These are phyloP conservation scores for Ogataea hybrid DNA, from an alignment of 1,139 yeast species.

Conservation along the genomic window DNA sequence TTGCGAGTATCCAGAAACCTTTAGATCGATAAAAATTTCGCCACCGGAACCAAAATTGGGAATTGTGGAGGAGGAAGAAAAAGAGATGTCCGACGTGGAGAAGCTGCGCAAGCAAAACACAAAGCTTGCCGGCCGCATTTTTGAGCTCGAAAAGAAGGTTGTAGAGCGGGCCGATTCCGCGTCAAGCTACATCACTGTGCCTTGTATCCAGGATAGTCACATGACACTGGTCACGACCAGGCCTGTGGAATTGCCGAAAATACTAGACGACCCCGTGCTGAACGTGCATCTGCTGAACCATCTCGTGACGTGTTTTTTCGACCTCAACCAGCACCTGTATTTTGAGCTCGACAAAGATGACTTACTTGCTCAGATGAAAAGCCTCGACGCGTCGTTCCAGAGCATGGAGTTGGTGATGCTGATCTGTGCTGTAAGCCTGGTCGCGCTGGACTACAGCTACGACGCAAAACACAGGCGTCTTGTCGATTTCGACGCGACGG, in stretches of 20 bases:
- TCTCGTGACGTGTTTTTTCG: slow-evolving; percentile 8
- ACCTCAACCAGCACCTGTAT: background rate
- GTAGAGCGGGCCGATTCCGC: background rate
- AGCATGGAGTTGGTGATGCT: slow-evolving; percentile 19
- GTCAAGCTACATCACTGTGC: slow-evolving; percentile 4
- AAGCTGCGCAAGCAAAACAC: slow-evolving; percentile 2
- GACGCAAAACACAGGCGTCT: slow-evolving; percentile 1
- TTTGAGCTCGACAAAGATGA: slow-evolving; percentile 8
- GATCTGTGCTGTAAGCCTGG: slow-evolving; percentile 11
- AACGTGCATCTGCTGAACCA: slow-evolving; percentile 7
- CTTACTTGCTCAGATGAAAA: slow-evolving; percentile 1
- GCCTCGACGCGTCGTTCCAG: slow-evolving; percentile 5
- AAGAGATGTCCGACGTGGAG: slow-evolving; percentile 4
- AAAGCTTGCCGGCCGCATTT: background rate
- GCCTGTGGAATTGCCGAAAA: slow-evolving; percentile 11
- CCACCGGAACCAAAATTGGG: slow-evolving; percentile 2
- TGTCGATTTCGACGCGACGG: background rate
- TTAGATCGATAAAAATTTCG: slow-evolving; percentile 28
- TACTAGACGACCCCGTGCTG: slow-evolving; percentile 2
- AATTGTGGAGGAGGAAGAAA: background rate
- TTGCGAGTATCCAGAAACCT: slow-evolving; percentile 30
- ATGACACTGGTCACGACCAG: slow-evolving; percentile 5
- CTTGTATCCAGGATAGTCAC: slow-evolving; percentile 2
- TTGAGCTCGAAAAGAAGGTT: slow-evolving; percentile 1
- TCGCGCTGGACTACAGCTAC: slow-evolving; percentile 7